Percentiles rank a stretch among this genome's conserved stretches.
Evolutionary conservation across 108 stramenopile genomes (phyloP).

Genomic region (Epithemia pelagica): DNA sequence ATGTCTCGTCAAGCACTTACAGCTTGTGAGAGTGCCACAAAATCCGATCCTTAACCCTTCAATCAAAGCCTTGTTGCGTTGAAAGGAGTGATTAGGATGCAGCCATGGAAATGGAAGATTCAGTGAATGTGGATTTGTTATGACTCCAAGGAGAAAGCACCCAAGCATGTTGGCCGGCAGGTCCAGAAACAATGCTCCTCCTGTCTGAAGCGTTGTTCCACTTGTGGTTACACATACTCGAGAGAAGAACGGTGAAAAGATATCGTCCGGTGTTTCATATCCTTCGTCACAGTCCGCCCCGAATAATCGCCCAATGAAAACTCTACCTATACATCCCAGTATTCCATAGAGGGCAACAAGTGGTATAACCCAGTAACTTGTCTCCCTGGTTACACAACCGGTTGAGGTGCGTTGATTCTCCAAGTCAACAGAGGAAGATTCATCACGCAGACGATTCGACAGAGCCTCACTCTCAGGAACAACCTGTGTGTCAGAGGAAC

Average conservation of each 20-base stretch:
- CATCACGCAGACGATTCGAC: not conserved
- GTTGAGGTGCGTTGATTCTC: not conserved
- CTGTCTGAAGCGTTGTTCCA: constrained; percentile 37
- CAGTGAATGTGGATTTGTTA: constrained; percentile 9
- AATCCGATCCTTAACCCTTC: constrained; percentile 46
- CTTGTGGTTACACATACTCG: constrained; percentile 50
- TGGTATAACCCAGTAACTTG: not conserved
- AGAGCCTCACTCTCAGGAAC: not conserved
- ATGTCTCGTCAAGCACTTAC: not conserved
- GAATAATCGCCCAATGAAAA: constrained; percentile 59
- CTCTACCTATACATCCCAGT: not conserved
- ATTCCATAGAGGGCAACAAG: constrained; percentile 34
- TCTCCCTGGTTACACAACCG: not conserved
- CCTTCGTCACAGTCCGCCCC: constrained; percentile 59
- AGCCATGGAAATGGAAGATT: constrained; percentile 54
- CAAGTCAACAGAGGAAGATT: not conserved
- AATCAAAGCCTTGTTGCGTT: constrained; percentile 40
- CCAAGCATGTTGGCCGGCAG: constrained; percentile 71
- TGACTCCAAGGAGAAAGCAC: constrained; percentile 60
- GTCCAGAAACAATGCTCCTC: constrained; percentile 70
- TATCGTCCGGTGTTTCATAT: not conserved
- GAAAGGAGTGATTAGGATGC: constrained; percentile 49
- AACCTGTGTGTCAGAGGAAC: not conserved
- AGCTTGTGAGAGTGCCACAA: constrained; percentile 72
- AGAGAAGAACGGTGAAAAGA: constrained; percentile 12